These are phyloP conservation scores for Sporothrix brunneoviolacea DNA, from an alignment of 2,329 filamentous ascomycete species.

Conservation along the genomic window DNA sequence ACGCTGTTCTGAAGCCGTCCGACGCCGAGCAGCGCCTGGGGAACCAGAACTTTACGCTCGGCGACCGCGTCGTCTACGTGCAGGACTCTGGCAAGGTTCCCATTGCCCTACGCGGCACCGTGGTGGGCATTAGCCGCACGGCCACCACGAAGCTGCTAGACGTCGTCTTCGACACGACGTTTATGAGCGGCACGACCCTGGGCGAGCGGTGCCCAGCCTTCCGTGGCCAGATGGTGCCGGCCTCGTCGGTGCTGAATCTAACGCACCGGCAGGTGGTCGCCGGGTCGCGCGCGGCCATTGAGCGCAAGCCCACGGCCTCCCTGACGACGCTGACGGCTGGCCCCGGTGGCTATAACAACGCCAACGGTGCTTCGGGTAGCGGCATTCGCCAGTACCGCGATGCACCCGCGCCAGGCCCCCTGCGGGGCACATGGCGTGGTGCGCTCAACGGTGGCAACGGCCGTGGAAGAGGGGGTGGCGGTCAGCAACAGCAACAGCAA, in stretches of 20 bases:
- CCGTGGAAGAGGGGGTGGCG: slow-evolving; percentile 34
- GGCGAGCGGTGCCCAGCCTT: slow-evolving; percentile 88
- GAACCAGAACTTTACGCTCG: slow-evolving; percentile 74
- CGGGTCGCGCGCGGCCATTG: slow-evolving; percentile 51
- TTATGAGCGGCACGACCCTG: slow-evolving; percentile 94
- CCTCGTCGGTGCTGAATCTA: slow-evolving; percentile 83
- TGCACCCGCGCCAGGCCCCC: slow-evolving; percentile 46
- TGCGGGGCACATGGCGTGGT: slow-evolving; percentile 52
- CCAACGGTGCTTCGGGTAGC: slow-evolving; percentile 32
- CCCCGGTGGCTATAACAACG: slow-evolving; percentile 39
- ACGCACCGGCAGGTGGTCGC: slow-evolving; percentile 74
- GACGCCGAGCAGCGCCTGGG: slow-evolving; percentile 92
- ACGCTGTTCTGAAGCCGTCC: slow-evolving; percentile 82
- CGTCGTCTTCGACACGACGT: slow-evolving; percentile 86
- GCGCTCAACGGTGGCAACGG: slow-evolving; percentile 43
- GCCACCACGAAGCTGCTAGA: slow-evolving; percentile 77
- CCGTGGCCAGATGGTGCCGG: slow-evolving; percentile 84
- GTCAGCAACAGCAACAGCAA: slow-evolving; percentile 15
- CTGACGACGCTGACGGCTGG: slow-evolving; percentile 40
- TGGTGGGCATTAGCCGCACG: slow-evolving; percentile 90
- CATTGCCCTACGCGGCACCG: slow-evolving; percentile 83
- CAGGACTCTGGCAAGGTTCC: slow-evolving; percentile 91
- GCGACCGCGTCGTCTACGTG: slow-evolving; percentile 88
- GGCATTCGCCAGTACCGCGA: slow-evolving; percentile 54
- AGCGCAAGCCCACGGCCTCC: slow-evolving; percentile 43